A percentile compares a stretch with the other conserved stretches of the same genome.
Conservation (phyloP, 2,329 filamentous ascomycete genomes). For the Trichoderma hamatum region DNA sequence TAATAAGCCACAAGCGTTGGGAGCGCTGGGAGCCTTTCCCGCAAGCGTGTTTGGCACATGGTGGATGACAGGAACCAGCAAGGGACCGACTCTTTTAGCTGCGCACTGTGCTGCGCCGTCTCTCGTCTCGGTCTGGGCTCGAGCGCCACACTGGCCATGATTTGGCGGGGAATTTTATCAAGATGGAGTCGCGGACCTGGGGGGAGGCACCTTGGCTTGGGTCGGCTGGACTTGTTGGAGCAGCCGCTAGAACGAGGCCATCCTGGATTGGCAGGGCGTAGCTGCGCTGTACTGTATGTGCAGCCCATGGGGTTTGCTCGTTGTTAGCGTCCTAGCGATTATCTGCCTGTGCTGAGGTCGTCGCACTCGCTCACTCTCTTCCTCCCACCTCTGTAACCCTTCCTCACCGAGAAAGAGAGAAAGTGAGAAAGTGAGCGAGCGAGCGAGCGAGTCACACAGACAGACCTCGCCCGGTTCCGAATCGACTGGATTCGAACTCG, state of each 20-base stretch:
- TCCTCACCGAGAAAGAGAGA: slow-evolving; percentile 4
- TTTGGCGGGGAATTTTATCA: slow-evolving; percentile 18
- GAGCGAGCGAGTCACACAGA: slow-evolving; percentile 18
- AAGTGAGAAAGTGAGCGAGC: not conserved
- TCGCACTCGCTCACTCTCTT: slow-evolving; percentile 7
- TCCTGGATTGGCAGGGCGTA: slow-evolving; percentile 17
- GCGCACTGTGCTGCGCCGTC: slow-evolving; percentile 25
- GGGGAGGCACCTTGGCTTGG: not conserved
- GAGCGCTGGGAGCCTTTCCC: not conserved
- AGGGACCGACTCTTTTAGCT: not conserved
- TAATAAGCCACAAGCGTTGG: too few species aligned
- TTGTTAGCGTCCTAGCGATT: slow-evolving; percentile 22
- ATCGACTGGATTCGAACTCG: slow-evolving; percentile 22
- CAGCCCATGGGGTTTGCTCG: slow-evolving; percentile 27
- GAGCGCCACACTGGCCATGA: slow-evolving; percentile 21
- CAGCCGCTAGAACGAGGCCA: slow-evolving; percentile 1
- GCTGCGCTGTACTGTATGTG: slow-evolving; percentile 10
- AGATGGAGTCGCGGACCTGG: slow-evolving; percentile 12
- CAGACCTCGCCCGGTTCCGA: slow-evolving; percentile 9
- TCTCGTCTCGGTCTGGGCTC: slow-evolving; percentile 18
- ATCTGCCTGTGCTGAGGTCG: slow-evolving; percentile 12
- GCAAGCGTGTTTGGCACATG: slow-evolving; percentile 21
- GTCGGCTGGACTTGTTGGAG: slow-evolving; percentile 14
- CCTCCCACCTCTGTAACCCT: slow-evolving; percentile 17
- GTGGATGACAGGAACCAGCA: slow-evolving; percentile 26